Evolutionary conservation across 371 early-diverging fungal species (phyloP).

Genomic region (Chytridiales sp.): DNA sequence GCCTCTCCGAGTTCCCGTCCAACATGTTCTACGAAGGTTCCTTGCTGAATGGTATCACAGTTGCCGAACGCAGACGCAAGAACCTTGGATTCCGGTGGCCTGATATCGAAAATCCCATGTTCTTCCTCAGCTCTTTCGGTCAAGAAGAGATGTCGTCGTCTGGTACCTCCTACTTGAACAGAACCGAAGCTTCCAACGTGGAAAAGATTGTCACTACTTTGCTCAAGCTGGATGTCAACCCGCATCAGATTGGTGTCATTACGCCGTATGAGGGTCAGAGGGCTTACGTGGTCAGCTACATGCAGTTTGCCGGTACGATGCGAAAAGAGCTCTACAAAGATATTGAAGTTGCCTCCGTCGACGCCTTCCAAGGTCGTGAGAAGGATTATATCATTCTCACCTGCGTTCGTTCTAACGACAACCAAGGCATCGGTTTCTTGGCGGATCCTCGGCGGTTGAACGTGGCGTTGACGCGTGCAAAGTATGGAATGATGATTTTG

Average conservation of each 20-base stretch:
- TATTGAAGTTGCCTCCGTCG: conserved; percentile 98
- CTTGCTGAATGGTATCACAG: conserved; percentile 93
- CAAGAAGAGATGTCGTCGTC: conserved; percentile 95
- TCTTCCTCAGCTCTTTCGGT: conserved; percentile 91
- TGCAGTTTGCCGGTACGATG: conserved; percentile 89
- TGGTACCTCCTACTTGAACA: conserved; percentile 96
- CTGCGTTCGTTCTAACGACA: conserved; percentile 96
- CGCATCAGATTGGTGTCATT: conserved; percentile 96
- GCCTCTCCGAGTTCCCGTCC: conserved; percentile 95
- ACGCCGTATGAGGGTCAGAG: conserved; percentile 99
- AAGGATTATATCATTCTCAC: conserved; percentile 98
- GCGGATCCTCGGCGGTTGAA: conserved; percentile 96
- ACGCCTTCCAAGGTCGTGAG: conserved; percentile 99
- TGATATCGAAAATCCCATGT: conserved; percentile 88
- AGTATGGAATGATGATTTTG: conserved; percentile 91
- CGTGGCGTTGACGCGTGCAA: conserved; percentile 96
- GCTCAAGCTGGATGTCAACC: conserved; percentile 82
- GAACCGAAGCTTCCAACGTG: conserved; percentile 59
- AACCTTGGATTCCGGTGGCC: conserved; percentile 96
- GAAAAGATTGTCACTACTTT: conserved; percentile 95
- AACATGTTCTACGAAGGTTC: conserved; percentile 99
- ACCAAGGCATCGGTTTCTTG: conserved; percentile 98
- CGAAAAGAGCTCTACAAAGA: conserved; percentile 91
- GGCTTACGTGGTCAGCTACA: conserved; percentile 87
- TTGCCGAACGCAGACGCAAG: conserved; percentile 82